A percentile compares a stretch with the other conserved stretches of the same genome.
Evolutionary conservation across 2,329 filamentous ascomycete genomes (phyloP).

Genomic region (Hypoxylon sp.): DNA sequence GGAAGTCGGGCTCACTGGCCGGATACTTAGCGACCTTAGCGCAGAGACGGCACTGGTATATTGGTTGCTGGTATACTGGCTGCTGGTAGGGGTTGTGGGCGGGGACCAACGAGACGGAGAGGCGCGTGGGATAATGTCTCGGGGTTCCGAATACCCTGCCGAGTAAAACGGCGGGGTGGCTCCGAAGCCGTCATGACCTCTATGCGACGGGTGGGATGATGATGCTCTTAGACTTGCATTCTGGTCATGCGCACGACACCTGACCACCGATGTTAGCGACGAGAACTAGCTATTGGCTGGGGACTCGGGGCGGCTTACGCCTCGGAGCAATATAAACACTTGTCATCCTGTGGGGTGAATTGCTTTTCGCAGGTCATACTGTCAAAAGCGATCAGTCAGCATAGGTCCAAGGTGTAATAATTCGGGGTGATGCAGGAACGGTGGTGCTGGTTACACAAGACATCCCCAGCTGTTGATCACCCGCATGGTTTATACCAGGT

Average conservation of each 20-base stretch:
- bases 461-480: slow-evolving; percentile 38
- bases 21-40: slow-evolving; percentile 65
- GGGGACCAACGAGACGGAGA: slow-evolving; percentile 70
- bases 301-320: slow-evolving; percentile 59
- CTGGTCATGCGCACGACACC: slow-evolving; percentile 67
- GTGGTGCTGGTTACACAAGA: slow-evolving; percentile 34
- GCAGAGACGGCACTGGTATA: slow-evolving; percentile 67
- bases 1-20: slow-evolving; percentile 67
- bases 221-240: slow-evolving; percentile 51
- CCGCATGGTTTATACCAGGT: slow-evolving; percentile 40
- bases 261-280: slow-evolving; percentile 50
- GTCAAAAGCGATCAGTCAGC: slow-evolving; percentile 47
- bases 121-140: slow-evolving; percentile 72
- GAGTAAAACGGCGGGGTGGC: slow-evolving; percentile 60
- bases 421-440: slow-evolving; percentile 51
- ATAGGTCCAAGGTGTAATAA: slow-evolving; percentile 19
- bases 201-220: slow-evolving; percentile 46
- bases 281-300: slow-evolving; percentile 36
- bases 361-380: slow-evolving; percentile 77
- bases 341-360: slow-evolving; percentile 69
- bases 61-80: slow-evolving; percentile 49
- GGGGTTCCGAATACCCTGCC: slow-evolving; percentile 62
- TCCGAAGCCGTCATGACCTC: slow-evolving; percentile 50
- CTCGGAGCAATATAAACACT: slow-evolving; percentile 72
- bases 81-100: slow-evolving; percentile 60